Evolutionary conservation across 768 basidiomycete genomes (phyloP), one percentile per base, ranked within the genome.

Genomic region (Gymnopilus dilepis): DNA sequence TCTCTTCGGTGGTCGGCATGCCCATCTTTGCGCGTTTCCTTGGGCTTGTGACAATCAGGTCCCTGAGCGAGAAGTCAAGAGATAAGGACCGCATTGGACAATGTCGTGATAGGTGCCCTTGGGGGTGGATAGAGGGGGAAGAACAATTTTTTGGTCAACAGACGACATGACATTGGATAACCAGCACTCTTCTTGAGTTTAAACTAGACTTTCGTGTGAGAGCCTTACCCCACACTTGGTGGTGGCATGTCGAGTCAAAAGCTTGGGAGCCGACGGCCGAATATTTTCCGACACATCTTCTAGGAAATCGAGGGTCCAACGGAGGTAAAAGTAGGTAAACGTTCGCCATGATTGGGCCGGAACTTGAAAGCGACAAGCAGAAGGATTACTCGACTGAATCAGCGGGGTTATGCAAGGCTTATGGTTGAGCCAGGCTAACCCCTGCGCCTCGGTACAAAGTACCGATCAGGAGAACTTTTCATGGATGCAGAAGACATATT

Each of bases 341-440:
- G n/a, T n/a, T 40, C 2, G 24, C 33, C 37, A 37, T 50, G 57
- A 58, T 58, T 58, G 57, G 57, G 7, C 47, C 57, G 57, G 57
- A 58, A 30, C 57, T 58, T 26, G 28, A 26, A 38, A 12, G n/a
- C 22, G 34, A 53, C 30, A 22, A 21, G 9, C 5, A 37, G 28
- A 53, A 15, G n/a, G n/a, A 11, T 8, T 48, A 13, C 40, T 21
- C 19, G 7, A 41, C 6, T 26, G 43, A 9, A 26, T 47, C 43
- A 28, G 28, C 28, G 24, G 28, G 47, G 26, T 15, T 28, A 19
- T 30, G 43, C 24, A 26, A 47, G 47, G 47, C 7, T 19, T 50
- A 31, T 50, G 15, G 28, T 50, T 50, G 47, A 50, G 26, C 47
- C 47, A 11, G 28, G 6, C 26, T 22, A 17, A 6, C 30, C 19